A percentile compares a stretch with the other conserved stretches of the same genome.
Conservation (phyloP, 495 filamentous ascomycete species). For the Penicillium samsonianum region DNA sequence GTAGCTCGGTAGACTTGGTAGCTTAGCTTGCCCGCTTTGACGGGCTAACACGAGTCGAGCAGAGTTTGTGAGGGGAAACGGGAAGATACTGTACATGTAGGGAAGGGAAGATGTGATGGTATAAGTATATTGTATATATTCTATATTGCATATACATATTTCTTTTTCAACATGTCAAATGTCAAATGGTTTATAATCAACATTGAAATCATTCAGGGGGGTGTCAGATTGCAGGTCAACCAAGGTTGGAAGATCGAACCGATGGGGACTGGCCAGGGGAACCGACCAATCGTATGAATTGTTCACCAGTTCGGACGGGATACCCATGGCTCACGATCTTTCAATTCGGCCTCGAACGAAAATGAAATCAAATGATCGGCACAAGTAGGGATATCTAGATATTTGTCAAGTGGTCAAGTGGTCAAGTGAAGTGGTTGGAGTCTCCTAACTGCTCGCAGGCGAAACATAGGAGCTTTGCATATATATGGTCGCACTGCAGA, state of each 20-base stretch:
- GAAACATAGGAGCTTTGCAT: conserved; percentile 9
- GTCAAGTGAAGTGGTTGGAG: not conserved
- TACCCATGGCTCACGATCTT: conserved; percentile 1
- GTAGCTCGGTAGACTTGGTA: conserved; percentile 1
- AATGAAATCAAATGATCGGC: conserved; percentile 11
- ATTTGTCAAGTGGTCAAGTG: too few relatives aligned
- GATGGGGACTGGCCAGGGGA: too few relatives aligned
- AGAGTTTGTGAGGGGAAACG: not conserved
- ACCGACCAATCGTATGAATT: too few relatives aligned
- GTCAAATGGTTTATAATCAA: too few relatives aligned
- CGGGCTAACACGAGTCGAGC: not conserved
- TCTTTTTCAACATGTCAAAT: too few relatives aligned
- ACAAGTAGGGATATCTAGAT: not conserved
- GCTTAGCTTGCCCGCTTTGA: not conserved
- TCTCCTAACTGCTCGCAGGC: conserved; percentile 22
- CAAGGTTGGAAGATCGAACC: too few relatives aligned
- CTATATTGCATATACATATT: too few relatives aligned
- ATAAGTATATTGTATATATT: too few relatives aligned
- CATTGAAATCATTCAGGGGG: too few relatives aligned
- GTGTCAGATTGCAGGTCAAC: too few relatives aligned
- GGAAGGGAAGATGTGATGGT: too few relatives aligned
- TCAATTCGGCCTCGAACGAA: not conserved
- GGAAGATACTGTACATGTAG: too few relatives aligned
- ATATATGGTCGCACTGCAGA: conserved; percentile 3
- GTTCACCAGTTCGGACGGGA: not conserved